Conservation (phyloP, 768 basidiomycete genomes). For the Coprinopsis sp. region DNA sequence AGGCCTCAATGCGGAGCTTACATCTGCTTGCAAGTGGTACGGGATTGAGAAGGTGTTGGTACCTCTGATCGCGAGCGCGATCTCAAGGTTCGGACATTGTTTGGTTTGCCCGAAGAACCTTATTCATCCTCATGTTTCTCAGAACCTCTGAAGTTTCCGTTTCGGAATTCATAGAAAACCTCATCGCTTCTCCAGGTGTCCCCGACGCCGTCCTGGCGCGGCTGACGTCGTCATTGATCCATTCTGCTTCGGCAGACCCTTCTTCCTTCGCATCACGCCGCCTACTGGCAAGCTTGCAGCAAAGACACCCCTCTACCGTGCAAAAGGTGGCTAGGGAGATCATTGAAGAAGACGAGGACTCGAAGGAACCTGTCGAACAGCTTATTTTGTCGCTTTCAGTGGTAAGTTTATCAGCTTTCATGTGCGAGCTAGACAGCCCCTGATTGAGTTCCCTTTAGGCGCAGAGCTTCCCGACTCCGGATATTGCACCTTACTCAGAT, state of each 20-base stretch:
- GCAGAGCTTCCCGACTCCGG: constrained; percentile 2
- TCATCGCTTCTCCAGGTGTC: constrained; percentile 30
- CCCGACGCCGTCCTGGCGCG: constrained; percentile 31
- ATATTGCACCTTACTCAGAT: constrained; percentile 24
- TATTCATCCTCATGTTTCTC: neutral
- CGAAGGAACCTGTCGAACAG: constrained; percentile 45
- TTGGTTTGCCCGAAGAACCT: neutral
- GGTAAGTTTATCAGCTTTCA: constrained; percentile 29
- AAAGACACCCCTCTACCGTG: constrained; percentile 55
- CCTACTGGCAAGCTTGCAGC: constrained; percentile 57
- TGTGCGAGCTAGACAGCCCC: neutral
- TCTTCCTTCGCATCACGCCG: constrained; percentile 25
- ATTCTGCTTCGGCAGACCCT: constrained; percentile 22
- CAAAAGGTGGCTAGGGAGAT: constrained; percentile 36
- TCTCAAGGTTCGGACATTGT: constrained; percentile 29
- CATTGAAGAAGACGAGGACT: constrained; percentile 28
- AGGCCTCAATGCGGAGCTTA: constrained; percentile 42
- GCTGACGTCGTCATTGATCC: constrained; percentile 25
- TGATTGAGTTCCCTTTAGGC: neutral
- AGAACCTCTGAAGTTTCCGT: constrained; percentile 31
- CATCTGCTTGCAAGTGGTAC: constrained; percentile 38
- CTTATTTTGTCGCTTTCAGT: constrained; percentile 56
- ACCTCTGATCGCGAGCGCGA: constrained; percentile 44
- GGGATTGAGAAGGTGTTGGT: constrained; percentile 55
- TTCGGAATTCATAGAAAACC: constrained; percentile 30